Conservation (phyloP, 352 stramenopile genomes). For the Phytophthora sansomeana region DNA sequence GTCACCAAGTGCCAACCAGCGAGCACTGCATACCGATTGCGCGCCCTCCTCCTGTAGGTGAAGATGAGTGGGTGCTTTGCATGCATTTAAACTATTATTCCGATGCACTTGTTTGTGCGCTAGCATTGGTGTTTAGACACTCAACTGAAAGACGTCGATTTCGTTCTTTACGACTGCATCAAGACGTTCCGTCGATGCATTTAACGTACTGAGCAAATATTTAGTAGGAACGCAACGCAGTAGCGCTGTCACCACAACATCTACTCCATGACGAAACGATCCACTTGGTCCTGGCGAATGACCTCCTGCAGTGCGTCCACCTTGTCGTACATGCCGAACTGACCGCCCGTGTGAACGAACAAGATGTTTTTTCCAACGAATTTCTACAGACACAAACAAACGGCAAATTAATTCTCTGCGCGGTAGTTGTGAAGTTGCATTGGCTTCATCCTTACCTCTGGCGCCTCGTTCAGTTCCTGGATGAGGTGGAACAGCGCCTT, state of each 20-base stretch:
- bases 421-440: neutral
- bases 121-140: neutral
- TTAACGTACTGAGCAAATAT: too few relatives aligned
- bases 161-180: neutral
- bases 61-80: slow-evolving; percentile 13
- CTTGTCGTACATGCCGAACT: slow-evolving; percentile 94
- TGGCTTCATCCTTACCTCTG: slow-evolving; percentile 47
- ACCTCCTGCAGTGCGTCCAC: slow-evolving; percentile 71
- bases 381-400: slow-evolving; percentile 53
- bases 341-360: slow-evolving; percentile 93
- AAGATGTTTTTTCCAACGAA: slow-evolving; percentile 86
- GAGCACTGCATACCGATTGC: slow-evolving; percentile 5
- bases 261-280: slow-evolving; percentile 70
- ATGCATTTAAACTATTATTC: neutral
- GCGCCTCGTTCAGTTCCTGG: slow-evolving; percentile 72
- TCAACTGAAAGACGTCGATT: slow-evolving; percentile 8
- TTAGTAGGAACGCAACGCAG: too few relatives aligned
- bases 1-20: slow-evolving; percentile 1
- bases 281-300: slow-evolving; percentile 55
- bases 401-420: neutral
- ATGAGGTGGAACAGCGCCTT: slow-evolving; percentile 89
- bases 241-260: neutral
- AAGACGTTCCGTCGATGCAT: neutral
- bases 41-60: neutral
- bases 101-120: too few relatives aligned